Base-by-base conservation (phyloP, 257 asterid species). In the Cruciata laevipes region DNA sequence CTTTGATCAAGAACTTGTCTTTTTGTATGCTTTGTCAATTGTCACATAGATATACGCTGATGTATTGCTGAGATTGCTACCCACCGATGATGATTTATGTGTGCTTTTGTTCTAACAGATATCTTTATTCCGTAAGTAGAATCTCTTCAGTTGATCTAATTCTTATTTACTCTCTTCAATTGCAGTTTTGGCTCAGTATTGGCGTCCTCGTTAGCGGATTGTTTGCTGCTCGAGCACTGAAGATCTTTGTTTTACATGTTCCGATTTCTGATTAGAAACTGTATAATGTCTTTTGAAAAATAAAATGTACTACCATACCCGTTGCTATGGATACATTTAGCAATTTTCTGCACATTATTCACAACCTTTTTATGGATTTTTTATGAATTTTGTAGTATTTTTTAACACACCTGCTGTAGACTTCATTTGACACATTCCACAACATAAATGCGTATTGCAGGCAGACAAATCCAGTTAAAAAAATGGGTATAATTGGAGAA, bases 171-270 rank as follows among this genome's bases (percentile, higher is more conserved):
- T 18, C 35, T 47, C 21, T 16, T 8, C 23, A 14, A 21, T 12
- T 63, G 64, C 58, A 52, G 74, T 56, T 20, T 66, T 51, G 12
- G 69, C 47, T 17, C 16, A n/a, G 47, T 42, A 18, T 42, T 42
- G 57, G 10, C 18, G 55, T 49, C 35, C n/a, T 11, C 18, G 17
- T 32, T 44, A 24, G 69, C 69, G 9, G 64, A 63, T 35, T 63
- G 37, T 21, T 33, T 52, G 40, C 53, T 24, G 64, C 27, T 30
- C 44, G 24, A 44, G 25, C 49, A 1, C 9, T 11, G 32, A 71
- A 63, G 69, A 49, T 13, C 18, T 16, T 51, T 31, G 42, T 16
- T 13, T 17, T 35, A 27, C 38, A 35, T 53, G 73, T 55, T 49
- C 23, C 10, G 3, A 68, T 30, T 52, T 63, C 56, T 66, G 31